These are phyloP conservation scores for Dalbergia cultrata DNA, from an alignment of 306 rosid genomes.

Conservation along the genomic window DNA sequence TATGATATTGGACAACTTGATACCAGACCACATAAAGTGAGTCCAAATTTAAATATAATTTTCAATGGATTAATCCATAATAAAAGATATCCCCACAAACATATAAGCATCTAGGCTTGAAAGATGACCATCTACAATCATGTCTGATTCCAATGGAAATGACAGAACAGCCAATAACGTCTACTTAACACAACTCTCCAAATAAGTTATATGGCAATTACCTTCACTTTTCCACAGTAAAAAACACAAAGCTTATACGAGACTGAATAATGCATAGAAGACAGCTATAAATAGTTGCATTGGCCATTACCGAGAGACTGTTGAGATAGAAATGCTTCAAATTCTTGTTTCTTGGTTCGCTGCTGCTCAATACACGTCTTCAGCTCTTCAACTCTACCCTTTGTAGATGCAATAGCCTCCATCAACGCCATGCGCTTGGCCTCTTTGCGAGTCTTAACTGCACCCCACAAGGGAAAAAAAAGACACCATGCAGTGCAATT, in stretches of 20 bases:
- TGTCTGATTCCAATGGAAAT: constrained; percentile 1
- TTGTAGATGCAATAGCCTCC: constrained; percentile 72
- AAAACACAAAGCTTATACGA: not conserved
- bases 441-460: constrained; percentile 86
- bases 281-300: constrained; percentile 4
- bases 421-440: constrained; percentile 73
- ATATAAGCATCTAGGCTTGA: constrained; percentile 19
- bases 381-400: constrained; percentile 62
- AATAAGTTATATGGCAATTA: not conserved
- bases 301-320: constrained; percentile 61
- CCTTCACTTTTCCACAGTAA: constrained; percentile 2
- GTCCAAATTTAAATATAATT: not conserved
- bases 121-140: constrained; percentile 8
- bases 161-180: not conserved
- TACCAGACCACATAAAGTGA: not conserved
- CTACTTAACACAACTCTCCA: not conserved
- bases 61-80: constrained; percentile 3
- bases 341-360: constrained; percentile 62
- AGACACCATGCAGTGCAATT: not conserved
- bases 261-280: not conserved
- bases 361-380: constrained; percentile 56
- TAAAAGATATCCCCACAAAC: not conserved
- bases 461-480: not conserved
- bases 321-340: constrained; percentile 56
- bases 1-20: not conserved